Conservation (phyloP, 2,329 filamentous ascomycete genomes). For the Paraconiothyrium brasiliense region DNA sequence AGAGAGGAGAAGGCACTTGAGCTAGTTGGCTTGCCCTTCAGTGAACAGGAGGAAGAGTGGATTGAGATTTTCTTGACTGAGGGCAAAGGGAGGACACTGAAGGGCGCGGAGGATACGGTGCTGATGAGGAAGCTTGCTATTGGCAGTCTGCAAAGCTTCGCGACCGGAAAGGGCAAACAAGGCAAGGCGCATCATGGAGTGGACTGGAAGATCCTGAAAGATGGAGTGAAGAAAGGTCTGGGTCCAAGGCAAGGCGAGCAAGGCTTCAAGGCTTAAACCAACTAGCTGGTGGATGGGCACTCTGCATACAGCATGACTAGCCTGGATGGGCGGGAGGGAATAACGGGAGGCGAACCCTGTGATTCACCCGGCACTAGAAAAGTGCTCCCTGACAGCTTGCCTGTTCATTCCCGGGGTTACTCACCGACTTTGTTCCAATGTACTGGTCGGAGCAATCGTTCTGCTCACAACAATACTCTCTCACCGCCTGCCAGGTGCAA, state of each 20-base stretch:
- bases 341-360: neutral
- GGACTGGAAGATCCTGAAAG: slow-evolving; percentile 60
- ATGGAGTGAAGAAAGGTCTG: slow-evolving; percentile 47
- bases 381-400: neutral
- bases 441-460: neutral
- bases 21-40: slow-evolving; percentile 77
- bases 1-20: slow-evolving; percentile 70
- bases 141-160: slow-evolving; percentile 64
- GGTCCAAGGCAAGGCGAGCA: slow-evolving; percentile 45
- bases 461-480: neutral
- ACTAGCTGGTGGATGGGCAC: neutral
- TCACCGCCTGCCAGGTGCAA: neutral
- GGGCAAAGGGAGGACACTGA: slow-evolving; percentile 71
- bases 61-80: slow-evolving; percentile 73
- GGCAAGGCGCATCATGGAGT: slow-evolving; percentile 60
- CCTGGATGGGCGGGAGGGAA: neutral
- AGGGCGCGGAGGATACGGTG: slow-evolving; percentile 75
- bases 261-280: slow-evolving; percentile 18
- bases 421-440: neutral
- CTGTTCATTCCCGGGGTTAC: neutral
- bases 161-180: slow-evolving; percentile 33
- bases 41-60: slow-evolving; percentile 75
- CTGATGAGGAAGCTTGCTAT: slow-evolving; percentile 77
- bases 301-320: neutral
- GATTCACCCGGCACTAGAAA: neutral